phyloP scores from a whole-genome alignment of 2,329 filamentous ascomycete species.

The Simplicillium aogashimaense region DNA sequence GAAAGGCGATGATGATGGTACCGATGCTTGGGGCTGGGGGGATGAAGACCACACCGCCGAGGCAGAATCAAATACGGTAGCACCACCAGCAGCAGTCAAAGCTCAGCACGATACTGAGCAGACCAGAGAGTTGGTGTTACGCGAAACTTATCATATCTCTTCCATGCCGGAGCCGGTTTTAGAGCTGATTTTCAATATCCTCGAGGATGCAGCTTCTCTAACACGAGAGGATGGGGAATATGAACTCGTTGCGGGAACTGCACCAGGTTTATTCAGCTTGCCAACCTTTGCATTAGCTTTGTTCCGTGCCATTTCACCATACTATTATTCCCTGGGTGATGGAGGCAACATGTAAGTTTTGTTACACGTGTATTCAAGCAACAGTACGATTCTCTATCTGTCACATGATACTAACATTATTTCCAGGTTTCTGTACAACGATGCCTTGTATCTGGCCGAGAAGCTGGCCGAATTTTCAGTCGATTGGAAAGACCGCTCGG shows the following conservation, averaged over 20 bases:
- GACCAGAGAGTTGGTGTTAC: conserved; percentile 62
- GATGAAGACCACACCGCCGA: conserved; percentile 44
- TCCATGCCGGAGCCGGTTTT: conserved; percentile 75
- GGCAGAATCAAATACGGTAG: conserved; percentile 10
- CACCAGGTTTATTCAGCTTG: conserved; percentile 58
- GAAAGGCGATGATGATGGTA: conserved; percentile 33
- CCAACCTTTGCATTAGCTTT: conserved; percentile 67
- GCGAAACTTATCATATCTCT: conserved; percentile 81
- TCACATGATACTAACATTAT: conserved; percentile 1
- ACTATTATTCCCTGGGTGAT: conserved; percentile 56
- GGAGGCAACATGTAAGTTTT: conserved; percentile 53
- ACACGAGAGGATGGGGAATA: conserved; percentile 40
- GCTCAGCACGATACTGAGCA: conserved; percentile 11
- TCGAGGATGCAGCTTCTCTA: conserved; percentile 52
- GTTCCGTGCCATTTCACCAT: conserved; percentile 66
- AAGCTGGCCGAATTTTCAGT: conserved; percentile 36
- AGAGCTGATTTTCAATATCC: conserved; percentile 48
- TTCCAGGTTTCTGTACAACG: conserved; percentile 55
- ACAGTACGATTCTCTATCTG: too few relatives aligned
- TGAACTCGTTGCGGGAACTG: conserved; percentile 56
- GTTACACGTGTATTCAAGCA: not conserved
- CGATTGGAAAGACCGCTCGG: conserved; percentile 42
- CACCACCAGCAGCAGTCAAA: conserved; percentile 3
- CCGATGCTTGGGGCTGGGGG: conserved; percentile 81
- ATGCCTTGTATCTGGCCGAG: conserved; percentile 54